These are phyloP conservation scores for Filobasidium floriforme DNA, from an alignment of 768 basidiomycete species.

Conservation along the genomic window DNA sequence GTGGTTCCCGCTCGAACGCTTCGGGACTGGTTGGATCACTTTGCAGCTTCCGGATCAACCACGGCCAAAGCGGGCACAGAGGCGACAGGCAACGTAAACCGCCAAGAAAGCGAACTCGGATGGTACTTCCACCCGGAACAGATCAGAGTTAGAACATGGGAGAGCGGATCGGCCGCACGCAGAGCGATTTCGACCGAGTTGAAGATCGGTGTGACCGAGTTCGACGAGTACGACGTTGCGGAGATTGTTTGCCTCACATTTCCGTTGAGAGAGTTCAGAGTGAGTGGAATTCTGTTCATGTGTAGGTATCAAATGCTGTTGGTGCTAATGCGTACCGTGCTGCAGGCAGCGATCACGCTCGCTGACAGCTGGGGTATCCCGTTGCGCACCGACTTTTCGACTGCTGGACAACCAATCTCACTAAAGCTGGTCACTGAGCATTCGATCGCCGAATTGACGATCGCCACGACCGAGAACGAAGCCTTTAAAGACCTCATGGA, in stretches of 20 bases:
- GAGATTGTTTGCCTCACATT: slow-evolving; percentile 37
- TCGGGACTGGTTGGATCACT: slow-evolving; percentile 43
- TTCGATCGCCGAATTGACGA: slow-evolving; percentile 28
- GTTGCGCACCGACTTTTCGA: slow-evolving; percentile 35
- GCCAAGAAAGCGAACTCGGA: slow-evolving; percentile 34
- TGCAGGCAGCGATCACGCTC: slow-evolving; percentile 36
- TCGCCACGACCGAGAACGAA: slow-evolving; percentile 42
- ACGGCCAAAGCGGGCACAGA: slow-evolving; percentile 5
- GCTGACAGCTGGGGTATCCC: slow-evolving; percentile 37
- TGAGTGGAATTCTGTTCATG: slow-evolving; percentile 23
- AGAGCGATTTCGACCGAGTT: slow-evolving; percentile 37
- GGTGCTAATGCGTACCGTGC: not conserved
- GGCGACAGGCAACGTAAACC: slow-evolving; percentile 4
- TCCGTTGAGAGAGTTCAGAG: slow-evolving; percentile 44
- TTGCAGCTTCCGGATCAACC: slow-evolving; percentile 24
- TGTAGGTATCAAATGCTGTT: not conserved
- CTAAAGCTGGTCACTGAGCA: slow-evolving; percentile 29
- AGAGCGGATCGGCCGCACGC: slow-evolving; percentile 24
- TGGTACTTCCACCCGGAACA: slow-evolving; percentile 40
- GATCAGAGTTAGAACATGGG: slow-evolving; percentile 40
- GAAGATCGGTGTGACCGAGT: slow-evolving; percentile 35
- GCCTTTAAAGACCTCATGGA: slow-evolving; percentile 26
- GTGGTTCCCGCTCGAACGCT: slow-evolving; percentile 33
- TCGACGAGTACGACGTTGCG: slow-evolving; percentile 35
- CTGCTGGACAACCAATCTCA: slow-evolving; percentile 38